Conservation (phyloP, 805 yeast species). For the Saturnispora gosingensis region DNA sequence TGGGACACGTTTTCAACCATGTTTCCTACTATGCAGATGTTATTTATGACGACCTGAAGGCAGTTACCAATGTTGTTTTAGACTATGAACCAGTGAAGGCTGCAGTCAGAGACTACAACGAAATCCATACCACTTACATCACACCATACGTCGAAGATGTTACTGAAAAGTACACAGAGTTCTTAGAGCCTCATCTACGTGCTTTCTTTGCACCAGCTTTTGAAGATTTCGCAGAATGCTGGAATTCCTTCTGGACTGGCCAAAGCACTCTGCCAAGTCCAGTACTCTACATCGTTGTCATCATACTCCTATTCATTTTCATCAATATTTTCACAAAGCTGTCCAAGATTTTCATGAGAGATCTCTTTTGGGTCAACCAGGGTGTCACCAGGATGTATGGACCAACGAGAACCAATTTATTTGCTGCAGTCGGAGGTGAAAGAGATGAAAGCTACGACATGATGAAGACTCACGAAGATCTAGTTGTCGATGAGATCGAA, state of each 20-base stretch:
- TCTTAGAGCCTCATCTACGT: neutral
- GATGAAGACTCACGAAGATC: constrained; percentile 11
- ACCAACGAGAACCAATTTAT: constrained; percentile 9
- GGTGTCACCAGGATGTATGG: constrained; percentile 22
- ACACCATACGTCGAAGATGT: neutral
- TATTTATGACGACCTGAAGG: constrained; percentile 5
- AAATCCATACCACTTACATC: neutral
- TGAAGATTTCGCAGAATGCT: neutral
- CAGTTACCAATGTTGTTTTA: constrained; percentile 11
- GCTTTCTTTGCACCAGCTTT: neutral
- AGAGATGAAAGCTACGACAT: constrained; percentile 12
- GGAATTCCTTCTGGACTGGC: neutral
- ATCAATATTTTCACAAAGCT: constrained; percentile 7
- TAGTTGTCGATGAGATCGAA: constrained; percentile 17
- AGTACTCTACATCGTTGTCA: constrained; percentile 1
- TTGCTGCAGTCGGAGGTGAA: constrained; percentile 3
- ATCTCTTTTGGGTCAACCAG: constrained; percentile 18
- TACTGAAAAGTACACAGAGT: neutral
- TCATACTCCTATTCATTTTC: constrained; percentile 7
- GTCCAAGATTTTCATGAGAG: constrained; percentile 17
- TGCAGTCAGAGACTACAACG: neutral
- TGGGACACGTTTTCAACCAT: neutral
- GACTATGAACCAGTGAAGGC: constrained; percentile 2
- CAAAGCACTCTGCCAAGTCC: constrained; percentile 4
- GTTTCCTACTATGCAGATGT: neutral